These are phyloP conservation scores for Colletotrichum musae DNA, from an alignment of 2,329 filamentous ascomycete species.

Conservation along the genomic window DNA sequence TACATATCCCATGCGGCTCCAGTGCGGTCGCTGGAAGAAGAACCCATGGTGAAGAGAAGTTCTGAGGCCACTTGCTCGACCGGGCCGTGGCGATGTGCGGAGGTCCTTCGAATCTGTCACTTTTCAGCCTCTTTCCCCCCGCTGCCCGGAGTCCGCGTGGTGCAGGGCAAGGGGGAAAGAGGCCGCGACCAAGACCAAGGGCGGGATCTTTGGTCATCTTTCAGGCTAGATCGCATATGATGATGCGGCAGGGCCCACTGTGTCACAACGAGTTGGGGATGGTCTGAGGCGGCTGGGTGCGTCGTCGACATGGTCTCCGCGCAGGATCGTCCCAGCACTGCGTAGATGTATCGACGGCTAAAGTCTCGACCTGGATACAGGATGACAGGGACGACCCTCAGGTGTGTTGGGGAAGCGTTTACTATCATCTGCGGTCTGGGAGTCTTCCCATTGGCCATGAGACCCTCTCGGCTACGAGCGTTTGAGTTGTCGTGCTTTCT, in stretches of 20 bases:
- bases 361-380: neutral
- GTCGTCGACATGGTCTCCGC: constrained; percentile 1
- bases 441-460: constrained; percentile 2
- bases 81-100: neutral
- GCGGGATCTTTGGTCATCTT: constrained; percentile 10
- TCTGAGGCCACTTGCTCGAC: neutral
- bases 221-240: constrained; percentile 6
- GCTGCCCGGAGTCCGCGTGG: neutral
- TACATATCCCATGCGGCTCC: constrained; percentile 19
- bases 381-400: neutral
- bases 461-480: neutral
- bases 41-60: neutral
- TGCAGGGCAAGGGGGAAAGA: neutral
- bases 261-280: neutral
- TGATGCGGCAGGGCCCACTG: constrained; percentile 1
- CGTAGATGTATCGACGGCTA: neutral
- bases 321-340: constrained; percentile 5
- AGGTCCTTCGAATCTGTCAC: constrained; percentile 23
- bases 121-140: constrained; percentile 25
- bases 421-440: constrained; percentile 18
- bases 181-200: constrained; percentile 1
- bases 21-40: constrained; percentile 9
- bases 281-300: neutral
- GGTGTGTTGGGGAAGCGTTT: constrained; percentile 21
- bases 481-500: constrained; percentile 16